Evolutionary conservation across 495 filamentous ascomycete species (phyloP).

Genomic region (Pyrenopolyporus hunteri): DNA sequence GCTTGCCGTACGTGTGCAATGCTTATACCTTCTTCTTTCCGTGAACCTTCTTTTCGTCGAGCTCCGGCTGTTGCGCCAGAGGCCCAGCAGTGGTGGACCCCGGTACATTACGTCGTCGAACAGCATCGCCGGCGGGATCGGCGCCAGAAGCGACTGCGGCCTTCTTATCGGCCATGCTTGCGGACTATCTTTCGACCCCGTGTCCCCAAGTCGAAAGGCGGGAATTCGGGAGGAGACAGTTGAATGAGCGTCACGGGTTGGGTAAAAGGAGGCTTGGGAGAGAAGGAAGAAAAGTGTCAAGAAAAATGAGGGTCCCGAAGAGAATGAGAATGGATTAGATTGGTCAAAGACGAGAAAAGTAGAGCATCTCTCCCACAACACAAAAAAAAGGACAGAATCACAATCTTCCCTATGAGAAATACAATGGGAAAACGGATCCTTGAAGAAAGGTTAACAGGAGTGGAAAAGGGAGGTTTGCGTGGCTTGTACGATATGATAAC

Average conservation of each 20-base stretch:
- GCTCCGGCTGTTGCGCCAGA: constrained; percentile 47
- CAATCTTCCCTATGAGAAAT: constrained; percentile 19
- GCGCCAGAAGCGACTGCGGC: constrained; percentile 68
- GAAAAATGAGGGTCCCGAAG: constrained; percentile 35
- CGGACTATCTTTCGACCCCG: constrained; percentile 16
- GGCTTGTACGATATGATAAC: constrained; percentile 38
- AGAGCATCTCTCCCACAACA: constrained; percentile 30
- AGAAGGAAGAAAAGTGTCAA: constrained; percentile 11
- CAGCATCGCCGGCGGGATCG: constrained; percentile 65
- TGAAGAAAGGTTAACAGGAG: constrained; percentile 19
- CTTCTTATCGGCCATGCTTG: constrained; percentile 57
- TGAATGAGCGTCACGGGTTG: constrained; percentile 35
- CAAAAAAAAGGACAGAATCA: constrained; percentile 21
- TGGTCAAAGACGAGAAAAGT: constrained; percentile 36
- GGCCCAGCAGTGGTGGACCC: constrained; percentile 50
- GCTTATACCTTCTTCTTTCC: constrained; percentile 61
- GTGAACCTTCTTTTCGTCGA: constrained; percentile 69
- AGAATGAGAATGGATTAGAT: constrained; percentile 35
- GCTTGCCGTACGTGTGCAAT: not conserved
- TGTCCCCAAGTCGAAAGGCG: constrained; percentile 16
- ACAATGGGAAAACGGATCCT: constrained; percentile 22
- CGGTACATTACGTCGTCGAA: constrained; percentile 76
- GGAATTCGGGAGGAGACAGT: constrained; percentile 22
- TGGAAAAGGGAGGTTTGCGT: constrained; percentile 32
- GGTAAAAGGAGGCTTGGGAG: constrained; percentile 19